Base-by-base conservation (phyloP, 306 rosid species). In the Luffa acutangula region DNA sequence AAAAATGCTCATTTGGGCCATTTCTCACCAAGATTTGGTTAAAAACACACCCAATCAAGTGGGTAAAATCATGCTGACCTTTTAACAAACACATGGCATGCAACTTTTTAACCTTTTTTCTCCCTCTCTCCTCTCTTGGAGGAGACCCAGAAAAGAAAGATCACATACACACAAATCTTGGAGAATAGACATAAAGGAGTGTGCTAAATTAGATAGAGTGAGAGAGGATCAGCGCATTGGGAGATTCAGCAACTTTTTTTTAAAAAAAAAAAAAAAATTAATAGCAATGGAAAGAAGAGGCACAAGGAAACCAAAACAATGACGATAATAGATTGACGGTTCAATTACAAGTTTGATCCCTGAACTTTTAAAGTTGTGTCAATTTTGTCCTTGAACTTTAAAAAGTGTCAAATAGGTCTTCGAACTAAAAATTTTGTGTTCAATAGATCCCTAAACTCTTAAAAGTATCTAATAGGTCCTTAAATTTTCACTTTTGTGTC, bases 111-210 rank as follows among this genome's bases (percentile, higher is more conserved):
- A 43, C 76, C 45, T 70, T 54, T 54, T 17, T 31, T 52, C 15
- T 15, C 4, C n/a, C n/a, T 52, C 14, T 15, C 17, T 9, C n/a
- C 41, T 5, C 43, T 33, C 69, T 6, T 42, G 18, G 18, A 65
- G 31, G 31, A 25, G 31, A 25, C 31, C 31, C 31, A 25, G 31
- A 25, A 25, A 25, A 64, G 48, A 36, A 64, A 65, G 59, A 72
- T 72, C 42, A 72, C 77, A 65, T 49, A 9, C 76, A 72, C 59
- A 25, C 2, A 67, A 20, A 72, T 72, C 77, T 72, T 14, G 7
- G 39, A 72, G 77, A 72, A 72, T 72, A 72, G 77, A 72, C 77
- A 72, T 72, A 72, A 72, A 72, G 58, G 34, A 25, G 33, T n/a
- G 45, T 70, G 37, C 36, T 43, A 13, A 48, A 42, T 25, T 21